Evolutionary conservation across 1,139 yeast genomes (phyloP), one percentile per base, ranked within the genome.

Genomic region (Hyphopichia wangnamkhiaoensis): DNA sequence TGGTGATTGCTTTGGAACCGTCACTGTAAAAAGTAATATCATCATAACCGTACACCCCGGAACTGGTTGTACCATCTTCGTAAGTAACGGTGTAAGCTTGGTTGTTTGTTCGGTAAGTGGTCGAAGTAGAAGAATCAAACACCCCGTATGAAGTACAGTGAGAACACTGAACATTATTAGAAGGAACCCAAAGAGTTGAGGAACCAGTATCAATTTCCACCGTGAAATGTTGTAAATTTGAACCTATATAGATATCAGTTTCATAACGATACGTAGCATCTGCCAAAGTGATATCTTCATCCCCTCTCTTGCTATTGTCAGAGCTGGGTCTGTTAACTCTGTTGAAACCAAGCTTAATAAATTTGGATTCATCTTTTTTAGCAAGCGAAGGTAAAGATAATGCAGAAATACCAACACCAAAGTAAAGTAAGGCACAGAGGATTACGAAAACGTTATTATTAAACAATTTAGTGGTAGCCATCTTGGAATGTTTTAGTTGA

Each of bases 131-230:
- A 7, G 5, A 5, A 16, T 29, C 32, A 16, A 14, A 29, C 6
- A 12, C 10, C 5, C 32, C 32, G 5, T 5, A 5, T 17, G 16
- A 17, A 8, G 32, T 14, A 29, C 19, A 29, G 29, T n/a, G 7
- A 13, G 12, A 15, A 15, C 29, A 26, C 14, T 8, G 9, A 8
- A 26, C 29, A 15, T n/a, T 26, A 7, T 8, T 26, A 15, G 29
- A 26, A 6, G 32, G 32, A 13, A 56, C 53, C 65, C 65, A 61
- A 34, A 59, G 49, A 39, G 60, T 65, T n/a, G 60, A 48, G n/a
- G 63, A 57, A 5, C 65, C 65, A 16, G 32, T 29, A 25, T 40
- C 43, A 15, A 40, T n/a, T 7, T 15, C 36, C n/a, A 40, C 39
- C 23, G 24, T 20, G 4, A 34, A 34, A 18, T 40, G 34, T 16